These are phyloP conservation scores for Potentilla sterilis DNA, from an alignment of 306 rosid species.

Conservation along the genomic window DNA sequence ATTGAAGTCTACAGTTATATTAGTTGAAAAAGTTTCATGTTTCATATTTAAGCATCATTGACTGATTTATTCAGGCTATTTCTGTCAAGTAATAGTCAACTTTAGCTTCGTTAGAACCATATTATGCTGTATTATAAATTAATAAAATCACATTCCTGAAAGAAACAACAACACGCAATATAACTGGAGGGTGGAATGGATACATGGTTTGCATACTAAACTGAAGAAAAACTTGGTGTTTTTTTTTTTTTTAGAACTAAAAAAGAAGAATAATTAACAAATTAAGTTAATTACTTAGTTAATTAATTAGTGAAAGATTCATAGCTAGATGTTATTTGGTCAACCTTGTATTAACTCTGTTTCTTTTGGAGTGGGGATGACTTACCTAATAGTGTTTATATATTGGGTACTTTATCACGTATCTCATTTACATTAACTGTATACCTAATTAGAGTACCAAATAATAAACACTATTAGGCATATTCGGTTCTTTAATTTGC, in stretches of 20 bases:
- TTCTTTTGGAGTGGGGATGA: neutral
- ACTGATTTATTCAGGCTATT: neutral
- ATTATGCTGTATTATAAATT: neutral
- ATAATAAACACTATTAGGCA: too few relatives aligned
- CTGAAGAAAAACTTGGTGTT: neutral
- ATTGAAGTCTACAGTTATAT: neutral
- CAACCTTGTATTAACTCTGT: neutral
- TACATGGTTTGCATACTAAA: too few relatives aligned
- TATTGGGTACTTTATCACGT: neutral
- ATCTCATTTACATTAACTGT: neutral
- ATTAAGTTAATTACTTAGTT: too few relatives aligned
- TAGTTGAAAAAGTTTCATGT: neutral
- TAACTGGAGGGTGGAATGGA: neutral
- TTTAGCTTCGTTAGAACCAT: neutral
- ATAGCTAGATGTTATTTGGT: neutral
- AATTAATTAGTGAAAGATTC: neutral
- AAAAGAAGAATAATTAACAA: too few relatives aligned
- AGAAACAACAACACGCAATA: neutral
- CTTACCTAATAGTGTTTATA: neutral
- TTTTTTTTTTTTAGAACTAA: too few relatives aligned
- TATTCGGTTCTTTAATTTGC: neutral
- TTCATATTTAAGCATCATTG: neutral
- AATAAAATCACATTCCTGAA: too few relatives aligned
- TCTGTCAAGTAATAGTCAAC: neutral
- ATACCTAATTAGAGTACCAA: too few relatives aligned